These are phyloP conservation scores for Pyricularia grisea DNA, from an alignment of 2,329 filamentous ascomycete genomes.

Conservation along the genomic window DNA sequence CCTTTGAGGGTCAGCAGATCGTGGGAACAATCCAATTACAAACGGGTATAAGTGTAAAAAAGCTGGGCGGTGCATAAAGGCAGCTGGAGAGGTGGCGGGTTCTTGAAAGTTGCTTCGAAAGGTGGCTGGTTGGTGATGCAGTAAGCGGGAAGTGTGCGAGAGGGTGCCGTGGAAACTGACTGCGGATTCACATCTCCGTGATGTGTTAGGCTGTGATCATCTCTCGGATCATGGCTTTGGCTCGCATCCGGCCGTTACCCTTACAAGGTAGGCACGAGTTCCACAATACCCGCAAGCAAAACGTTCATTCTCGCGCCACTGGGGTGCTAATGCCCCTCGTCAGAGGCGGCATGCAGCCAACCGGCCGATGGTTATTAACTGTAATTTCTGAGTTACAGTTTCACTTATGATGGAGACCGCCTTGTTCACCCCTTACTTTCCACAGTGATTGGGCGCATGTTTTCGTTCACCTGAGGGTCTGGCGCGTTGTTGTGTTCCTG, in stretches of 20 bases:
- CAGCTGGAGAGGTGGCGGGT: too few relatives aligned
- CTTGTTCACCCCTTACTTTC: neutral
- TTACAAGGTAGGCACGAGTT: neutral
- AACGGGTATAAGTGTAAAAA: too few relatives aligned
- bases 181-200: neutral
- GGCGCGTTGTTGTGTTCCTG: neutral
- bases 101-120: too few relatives aligned
- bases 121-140: neutral
- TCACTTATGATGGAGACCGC: neutral
- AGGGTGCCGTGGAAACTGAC: neutral
- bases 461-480: neutral
- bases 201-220: neutral
- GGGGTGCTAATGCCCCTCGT: neutral
- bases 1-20: too few relatives aligned
- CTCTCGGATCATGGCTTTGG: neutral
- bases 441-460: neutral
- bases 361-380: neutral
- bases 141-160: neutral
- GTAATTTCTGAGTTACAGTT: neutral
- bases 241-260: neutral
- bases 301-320: neutral
- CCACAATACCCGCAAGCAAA: neutral
- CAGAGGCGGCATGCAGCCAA: neutral
- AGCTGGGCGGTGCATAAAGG: too few relatives aligned
- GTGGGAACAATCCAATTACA: too few relatives aligned